These are phyloP conservation scores for Uromyces viciae-fabae DNA, from an alignment of 1,284 basidiomycete genomes.

Conservation along the genomic window DNA sequence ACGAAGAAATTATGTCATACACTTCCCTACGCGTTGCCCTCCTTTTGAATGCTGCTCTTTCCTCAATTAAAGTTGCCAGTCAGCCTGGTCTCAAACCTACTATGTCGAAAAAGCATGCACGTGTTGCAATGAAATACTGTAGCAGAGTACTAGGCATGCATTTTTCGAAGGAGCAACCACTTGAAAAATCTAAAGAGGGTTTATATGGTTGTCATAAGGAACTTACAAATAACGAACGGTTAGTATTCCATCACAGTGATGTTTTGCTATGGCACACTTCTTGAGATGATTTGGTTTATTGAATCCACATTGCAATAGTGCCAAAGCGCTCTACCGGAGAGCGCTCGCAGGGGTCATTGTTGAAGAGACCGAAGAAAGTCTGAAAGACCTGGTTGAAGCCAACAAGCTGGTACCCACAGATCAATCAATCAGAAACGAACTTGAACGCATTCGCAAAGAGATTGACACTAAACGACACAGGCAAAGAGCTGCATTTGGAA, in stretches of 20 bases:
- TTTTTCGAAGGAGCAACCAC: constrained; percentile 5
- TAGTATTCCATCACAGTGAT: too few relatives aligned
- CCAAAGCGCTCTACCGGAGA: constrained; percentile 38
- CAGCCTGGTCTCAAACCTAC: neutral
- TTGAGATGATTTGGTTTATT: neutral
- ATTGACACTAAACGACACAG: constrained; percentile 49
- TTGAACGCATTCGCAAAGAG: constrained; percentile 46
- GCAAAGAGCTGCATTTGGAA: constrained; percentile 53
- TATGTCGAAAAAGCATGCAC: constrained; percentile 27
- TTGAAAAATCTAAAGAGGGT: constrained; percentile 2
- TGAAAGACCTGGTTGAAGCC: constrained; percentile 50
- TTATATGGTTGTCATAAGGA: constrained; percentile 32
- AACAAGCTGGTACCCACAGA: constrained; percentile 50
- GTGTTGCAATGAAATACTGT: constrained; percentile 30
- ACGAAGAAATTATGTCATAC: constrained; percentile 26
- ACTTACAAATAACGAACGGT: constrained; percentile 31
- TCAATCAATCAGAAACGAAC: constrained; percentile 52
- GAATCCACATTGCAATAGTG: neutral
- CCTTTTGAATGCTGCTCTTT: constrained; percentile 23
- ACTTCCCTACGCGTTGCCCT: constrained; percentile 29
- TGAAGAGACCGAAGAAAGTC: constrained; percentile 52
- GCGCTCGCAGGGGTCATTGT: constrained; percentile 34
- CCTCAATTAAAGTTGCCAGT: constrained; percentile 30
- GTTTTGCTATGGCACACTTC: neutral
- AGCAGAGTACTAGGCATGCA: constrained; percentile 33